Evolutionary conservation across 768 basidiomycete species (phyloP), one percentile per base, ranked within the genome.

Genomic region (Cyclocybe aegerita): DNA sequence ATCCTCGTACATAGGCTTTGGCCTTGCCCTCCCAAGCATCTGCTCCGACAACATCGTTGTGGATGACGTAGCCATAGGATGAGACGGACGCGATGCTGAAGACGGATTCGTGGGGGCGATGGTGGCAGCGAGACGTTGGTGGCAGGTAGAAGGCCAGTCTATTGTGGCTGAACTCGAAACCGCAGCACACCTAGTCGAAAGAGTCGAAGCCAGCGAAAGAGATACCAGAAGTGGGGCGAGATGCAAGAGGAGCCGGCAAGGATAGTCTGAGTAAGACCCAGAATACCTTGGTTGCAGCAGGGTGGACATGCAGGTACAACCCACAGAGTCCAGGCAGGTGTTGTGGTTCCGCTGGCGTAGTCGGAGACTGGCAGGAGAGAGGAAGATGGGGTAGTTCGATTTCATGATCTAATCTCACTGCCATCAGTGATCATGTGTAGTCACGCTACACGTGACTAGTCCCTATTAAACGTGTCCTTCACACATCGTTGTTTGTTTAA

Each of bases 21-120:
- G 80, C 52, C 83, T 70, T 36, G 67, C 67, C 40, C 61, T 69
- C 1, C 75, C 77, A 5, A 82, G 66, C 58, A 79, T 62, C 63
- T 85, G 83, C 60, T 91, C 90, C 1, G 85, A 85, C 46, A 36
- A 76, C 64, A n/a, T 90, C 90, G 12, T 74, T 64, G 49, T 86
- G 78, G 52, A 87, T 70, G 33, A 88, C 80, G 2, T 74, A 73
- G 3, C 90, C 89, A 52, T 88, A 90, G 0, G 89, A 90, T 0
- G 90, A 91, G 4, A 91, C 79, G 0, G 89, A 90, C 0, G 86
- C 85, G 44, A 91, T 84, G 59, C 86, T 90, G 65, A 85, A 79
- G 9, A 82, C 44, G 0, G 88, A 88, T 34, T 85, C 83, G 10
- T 78, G 79, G 42, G 70, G 73, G 7, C 61, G 60, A 42, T 85